These are phyloP conservation scores for Dicorynia guianensis DNA, from an alignment of 306 rosid species.

Conservation along the genomic window DNA sequence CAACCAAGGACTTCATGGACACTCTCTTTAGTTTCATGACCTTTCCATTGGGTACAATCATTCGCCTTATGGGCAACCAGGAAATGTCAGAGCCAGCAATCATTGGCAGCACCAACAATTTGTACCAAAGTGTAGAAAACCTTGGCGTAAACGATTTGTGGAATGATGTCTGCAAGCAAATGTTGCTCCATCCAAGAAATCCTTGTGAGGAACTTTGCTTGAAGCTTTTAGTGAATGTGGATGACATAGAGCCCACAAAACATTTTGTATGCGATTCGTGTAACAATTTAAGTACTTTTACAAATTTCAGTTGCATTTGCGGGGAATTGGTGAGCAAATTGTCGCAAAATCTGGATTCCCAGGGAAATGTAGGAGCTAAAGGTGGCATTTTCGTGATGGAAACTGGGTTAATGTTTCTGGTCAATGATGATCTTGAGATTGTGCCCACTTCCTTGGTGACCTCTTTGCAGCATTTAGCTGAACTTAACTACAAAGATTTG, in stretches of 20 bases:
- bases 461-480: slow-evolving; percentile 24
- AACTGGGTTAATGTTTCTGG: slow-evolving; percentile 37
- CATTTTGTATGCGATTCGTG: slow-evolving; percentile 31
- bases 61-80: slow-evolving; percentile 18
- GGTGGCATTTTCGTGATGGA: neutral
- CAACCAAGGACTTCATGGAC: slow-evolving; percentile 40
- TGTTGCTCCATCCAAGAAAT: slow-evolving; percentile 46
- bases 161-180: slow-evolving; percentile 38
- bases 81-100: slow-evolving; percentile 11
- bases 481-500: slow-evolving; percentile 33
- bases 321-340: slow-evolving; percentile 39
- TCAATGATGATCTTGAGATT: slow-evolving; percentile 41
- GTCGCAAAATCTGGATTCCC: no score
- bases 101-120: slow-evolving; percentile 42
- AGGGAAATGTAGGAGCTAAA: no score
- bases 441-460: slow-evolving; percentile 36
- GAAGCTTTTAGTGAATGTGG: slow-evolving; percentile 32
- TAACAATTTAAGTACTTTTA: slow-evolving; percentile 33
- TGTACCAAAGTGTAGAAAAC: no score
- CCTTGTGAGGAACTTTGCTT: slow-evolving; percentile 32
- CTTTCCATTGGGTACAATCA: slow-evolving; percentile 47
- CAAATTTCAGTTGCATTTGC: slow-evolving; percentile 30
- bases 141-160: no score
- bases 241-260: slow-evolving; percentile 12
- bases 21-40: slow-evolving; percentile 46